Conservation (phyloP, 768 basidiomycete genomes). For the Lactifluus subvellereus region DNA sequence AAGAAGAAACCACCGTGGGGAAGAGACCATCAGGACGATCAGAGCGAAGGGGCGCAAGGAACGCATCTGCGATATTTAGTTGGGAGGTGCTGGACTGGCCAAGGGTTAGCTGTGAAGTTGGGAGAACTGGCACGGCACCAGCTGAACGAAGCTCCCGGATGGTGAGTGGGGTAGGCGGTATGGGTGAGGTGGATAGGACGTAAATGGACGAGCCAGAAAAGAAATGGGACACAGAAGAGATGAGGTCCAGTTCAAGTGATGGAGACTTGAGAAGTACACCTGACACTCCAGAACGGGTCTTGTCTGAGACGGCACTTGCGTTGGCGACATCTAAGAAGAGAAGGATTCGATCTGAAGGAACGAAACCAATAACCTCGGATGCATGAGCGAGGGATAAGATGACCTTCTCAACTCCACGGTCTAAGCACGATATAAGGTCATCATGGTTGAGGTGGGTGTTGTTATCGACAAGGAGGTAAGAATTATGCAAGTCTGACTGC, state of each 20-base stretch:
- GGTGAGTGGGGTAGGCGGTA: conserved; percentile 49
- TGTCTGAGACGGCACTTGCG: conserved; percentile 70
- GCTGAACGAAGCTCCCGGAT: conserved; percentile 56
- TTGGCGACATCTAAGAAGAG: conserved; percentile 72
- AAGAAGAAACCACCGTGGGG: conserved; percentile 83
- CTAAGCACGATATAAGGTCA: conserved; percentile 57
- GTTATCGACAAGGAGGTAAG: conserved; percentile 53
- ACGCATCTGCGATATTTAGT: conserved; percentile 77
- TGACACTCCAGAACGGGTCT: conserved; percentile 63
- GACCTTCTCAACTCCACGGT: conserved; percentile 74
- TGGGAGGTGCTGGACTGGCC: conserved; percentile 45
- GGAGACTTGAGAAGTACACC: conserved; percentile 77
- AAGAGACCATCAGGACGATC: conserved; percentile 91
- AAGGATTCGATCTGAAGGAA: conserved; percentile 68
- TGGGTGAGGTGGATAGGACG: conserved; percentile 47
- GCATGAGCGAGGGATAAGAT: conserved; percentile 65
- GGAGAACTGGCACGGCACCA: conserved; percentile 64
- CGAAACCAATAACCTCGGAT: conserved; percentile 56
- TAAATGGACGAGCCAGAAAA: conserved; percentile 59
- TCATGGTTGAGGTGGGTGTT: conserved; percentile 44
- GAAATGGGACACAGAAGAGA: conserved; percentile 71
- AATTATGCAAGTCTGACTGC: conserved; percentile 30
- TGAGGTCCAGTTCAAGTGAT: conserved; percentile 65
- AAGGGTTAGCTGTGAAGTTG: conserved; percentile 63
- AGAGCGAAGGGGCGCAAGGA: conserved; percentile 73